Conservation (phyloP, 2,329 filamentous ascomycete genomes). For the Helminthosporium solani region DNA sequence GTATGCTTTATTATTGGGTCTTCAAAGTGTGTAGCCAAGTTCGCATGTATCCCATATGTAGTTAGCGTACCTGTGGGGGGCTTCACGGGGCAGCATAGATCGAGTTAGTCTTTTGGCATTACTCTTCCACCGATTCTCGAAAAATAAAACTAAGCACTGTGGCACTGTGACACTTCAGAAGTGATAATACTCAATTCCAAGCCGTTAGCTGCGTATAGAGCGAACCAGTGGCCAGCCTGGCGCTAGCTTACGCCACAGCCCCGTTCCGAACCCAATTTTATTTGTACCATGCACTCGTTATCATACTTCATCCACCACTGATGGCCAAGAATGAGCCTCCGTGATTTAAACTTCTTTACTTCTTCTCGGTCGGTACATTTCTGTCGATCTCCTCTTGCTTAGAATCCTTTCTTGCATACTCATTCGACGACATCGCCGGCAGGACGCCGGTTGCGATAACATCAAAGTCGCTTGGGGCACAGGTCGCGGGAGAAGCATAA, state of each 20-base stretch:
- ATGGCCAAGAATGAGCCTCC: not conserved
- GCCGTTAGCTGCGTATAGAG: too few relatives aligned
- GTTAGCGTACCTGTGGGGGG: too few relatives aligned
- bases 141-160: too few relatives aligned
- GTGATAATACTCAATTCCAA: too few relatives aligned
- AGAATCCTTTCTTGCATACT: not conserved
- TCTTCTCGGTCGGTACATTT: not conserved
- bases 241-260: not conserved
- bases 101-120: too few relatives aligned
- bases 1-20: too few relatives aligned
- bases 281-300: not conserved
- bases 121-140: too few relatives aligned
- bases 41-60: too few relatives aligned
- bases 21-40: too few relatives aligned
- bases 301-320: not conserved
- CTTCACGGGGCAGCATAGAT: too few relatives aligned
- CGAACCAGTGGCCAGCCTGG: too few relatives aligned
- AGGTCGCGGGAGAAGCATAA: conserved; percentile 34
- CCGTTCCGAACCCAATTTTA: not conserved
- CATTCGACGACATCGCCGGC: conserved; percentile 17
- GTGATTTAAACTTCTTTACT: not conserved
- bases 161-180: too few relatives aligned
- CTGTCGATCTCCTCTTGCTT: not conserved
- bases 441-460: conserved; percentile 32
- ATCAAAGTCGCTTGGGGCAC: conserved; percentile 37